A percentile compares a stretch with the other conserved stretches of the same genome.
Evolutionary conservation across 441 rosid species (phyloP).

Genomic region (Adansonia gregorii): DNA sequence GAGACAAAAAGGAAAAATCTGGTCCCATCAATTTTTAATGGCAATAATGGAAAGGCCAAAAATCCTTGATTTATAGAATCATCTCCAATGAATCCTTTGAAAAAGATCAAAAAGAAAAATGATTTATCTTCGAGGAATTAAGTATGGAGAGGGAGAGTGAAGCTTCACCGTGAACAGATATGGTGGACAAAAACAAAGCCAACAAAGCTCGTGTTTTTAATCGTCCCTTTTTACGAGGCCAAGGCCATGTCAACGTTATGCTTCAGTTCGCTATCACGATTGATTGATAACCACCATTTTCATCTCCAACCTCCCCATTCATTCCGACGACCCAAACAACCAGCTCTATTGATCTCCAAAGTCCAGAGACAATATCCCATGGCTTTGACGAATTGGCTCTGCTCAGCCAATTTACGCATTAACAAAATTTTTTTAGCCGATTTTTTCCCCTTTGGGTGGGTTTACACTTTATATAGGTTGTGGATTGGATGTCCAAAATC

Average conservation of each 20-base stretch:
- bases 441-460: background rate
- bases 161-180: background rate
- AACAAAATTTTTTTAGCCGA: too few species aligned
- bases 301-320: conserved; percentile 27
- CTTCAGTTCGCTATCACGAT: conserved; percentile 59
- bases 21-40: too few species aligned
- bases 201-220: conserved; percentile 38
- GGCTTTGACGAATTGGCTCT: conserved; percentile 39
- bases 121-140: background rate
- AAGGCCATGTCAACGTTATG: conserved; percentile 71
- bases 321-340: background rate
- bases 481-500: background rate
- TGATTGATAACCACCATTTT: conserved; percentile 37
- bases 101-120: background rate
- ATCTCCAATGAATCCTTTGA: background rate
- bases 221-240: conserved; percentile 45
- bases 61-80: background rate
- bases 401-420: background rate
- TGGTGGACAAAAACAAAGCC: background rate
- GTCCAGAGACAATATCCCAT: conserved; percentile 32
- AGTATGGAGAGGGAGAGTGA: background rate
- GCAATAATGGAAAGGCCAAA: background rate
- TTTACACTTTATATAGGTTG: background rate
- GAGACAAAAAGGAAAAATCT: too few species aligned
- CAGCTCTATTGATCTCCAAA: conserved; percentile 24